A percentile compares a stretch with the other conserved stretches of the same genome.
phyloP scores from a whole-genome alignment of 495 filamentous ascomycete genomes.

The Aspergillus sparsus region DNA sequence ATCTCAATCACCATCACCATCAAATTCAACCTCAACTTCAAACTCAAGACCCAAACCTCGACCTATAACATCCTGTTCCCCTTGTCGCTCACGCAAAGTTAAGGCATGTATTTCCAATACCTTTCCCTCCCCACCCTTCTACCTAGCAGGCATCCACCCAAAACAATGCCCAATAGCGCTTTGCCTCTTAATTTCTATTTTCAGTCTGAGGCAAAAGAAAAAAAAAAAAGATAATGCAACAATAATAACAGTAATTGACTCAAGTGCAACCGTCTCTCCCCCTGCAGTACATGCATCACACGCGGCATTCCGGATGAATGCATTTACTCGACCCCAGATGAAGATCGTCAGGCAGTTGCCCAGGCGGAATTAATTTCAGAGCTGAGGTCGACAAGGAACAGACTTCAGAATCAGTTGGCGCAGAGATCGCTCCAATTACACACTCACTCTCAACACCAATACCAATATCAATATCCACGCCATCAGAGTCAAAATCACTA shows the following conservation, averaged over 20 bases:
- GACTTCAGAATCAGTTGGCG: slow-evolving; percentile 9
- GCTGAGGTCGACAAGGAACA: slow-evolving; percentile 11
- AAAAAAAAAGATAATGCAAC: slow-evolving; percentile 2
- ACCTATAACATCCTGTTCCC: slow-evolving; percentile 22
- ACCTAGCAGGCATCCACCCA: background rate
- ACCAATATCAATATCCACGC: background rate
- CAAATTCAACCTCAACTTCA: slow-evolving; percentile 5
- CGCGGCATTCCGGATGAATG: slow-evolving; percentile 19
- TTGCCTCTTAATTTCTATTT: too few species aligned
- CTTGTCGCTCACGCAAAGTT: slow-evolving; percentile 24
- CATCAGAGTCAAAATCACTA: background rate
- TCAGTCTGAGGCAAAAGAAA: background rate
- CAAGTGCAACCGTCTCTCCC: slow-evolving; percentile 26
- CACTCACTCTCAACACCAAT: background rate
- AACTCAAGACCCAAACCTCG: slow-evolving; percentile 21
- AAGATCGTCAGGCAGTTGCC: slow-evolving; percentile 26
- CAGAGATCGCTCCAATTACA: background rate
- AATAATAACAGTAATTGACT: background rate
- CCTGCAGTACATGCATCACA: slow-evolving; percentile 25
- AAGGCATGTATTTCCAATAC: slow-evolving; percentile 6
- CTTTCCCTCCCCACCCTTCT: slow-evolving; percentile 1
- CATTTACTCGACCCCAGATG: slow-evolving; percentile 22
- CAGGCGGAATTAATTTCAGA: slow-evolving; percentile 25
- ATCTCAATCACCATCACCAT: background rate
- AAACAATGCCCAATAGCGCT: too few species aligned